Percentiles rank a stretch among this genome's conserved stretches.
Evolutionary conservation across 495 filamentous ascomycete species (phyloP).

Genomic region (Coniosporium apollinis): DNA sequence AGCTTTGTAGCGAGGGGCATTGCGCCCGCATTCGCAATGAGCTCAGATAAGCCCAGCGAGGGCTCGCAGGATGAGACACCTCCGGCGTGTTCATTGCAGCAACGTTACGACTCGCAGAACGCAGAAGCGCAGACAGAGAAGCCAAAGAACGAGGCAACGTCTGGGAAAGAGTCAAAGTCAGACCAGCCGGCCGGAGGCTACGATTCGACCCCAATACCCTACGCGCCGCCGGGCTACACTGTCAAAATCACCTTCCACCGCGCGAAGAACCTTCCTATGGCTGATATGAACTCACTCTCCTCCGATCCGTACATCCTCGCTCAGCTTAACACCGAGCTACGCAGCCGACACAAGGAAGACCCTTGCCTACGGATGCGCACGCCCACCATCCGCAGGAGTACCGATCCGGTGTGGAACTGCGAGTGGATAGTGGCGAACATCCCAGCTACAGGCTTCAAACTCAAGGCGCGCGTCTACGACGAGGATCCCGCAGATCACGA

Average conservation of each 20-base stretch:
- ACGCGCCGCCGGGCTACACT: conserved; percentile 59
- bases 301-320: conserved; percentile 74
- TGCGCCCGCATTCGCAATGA: too few species aligned
- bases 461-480: conserved; percentile 74
- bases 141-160: too few species aligned
- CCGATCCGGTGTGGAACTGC: conserved; percentile 63
- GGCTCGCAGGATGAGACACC: too few species aligned
- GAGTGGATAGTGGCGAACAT: conserved; percentile 82
- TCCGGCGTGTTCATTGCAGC: too few species aligned
- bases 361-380: conserved; percentile 57
- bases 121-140: too few species aligned
- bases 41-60: too few species aligned
- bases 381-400: conserved; percentile 49
- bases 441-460: conserved; percentile 53
- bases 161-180: conserved; percentile 11
- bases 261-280: conserved; percentile 62
- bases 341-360: conserved; percentile 63
- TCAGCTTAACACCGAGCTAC: conserved; percentile 43
- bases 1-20: too few species aligned
- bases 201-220: conserved; percentile 60
- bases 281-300: conserved; percentile 57
- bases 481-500: conserved; percentile 80
- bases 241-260: conserved; percentile 72
- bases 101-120: too few species aligned
- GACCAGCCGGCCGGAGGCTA: conserved; percentile 60